Evolutionary conservation across 2,329 filamentous ascomycete species (phyloP), one percentile per base, ranked within the genome.

Genomic region (Penicillium paneum): DNA sequence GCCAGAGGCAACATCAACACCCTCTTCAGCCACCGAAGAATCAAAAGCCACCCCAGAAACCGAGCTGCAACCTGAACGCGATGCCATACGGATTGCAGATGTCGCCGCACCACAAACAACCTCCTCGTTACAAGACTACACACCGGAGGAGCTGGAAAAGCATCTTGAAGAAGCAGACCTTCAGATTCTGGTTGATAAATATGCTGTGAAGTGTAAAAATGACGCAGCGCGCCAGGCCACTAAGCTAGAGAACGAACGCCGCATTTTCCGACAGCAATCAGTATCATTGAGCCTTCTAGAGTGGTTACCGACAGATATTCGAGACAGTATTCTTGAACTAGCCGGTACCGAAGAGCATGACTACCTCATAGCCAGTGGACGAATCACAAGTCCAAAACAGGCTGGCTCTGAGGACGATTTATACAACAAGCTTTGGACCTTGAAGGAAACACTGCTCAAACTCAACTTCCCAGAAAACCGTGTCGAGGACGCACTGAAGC

Each of bases 111-210:
- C 56, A 52, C 54, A 59, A 43, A 51, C 59, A 7, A 54, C 62
- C 15, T 60, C 68, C 51, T 72, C 77, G 43, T 69, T 80, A 49
- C 76, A 83, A 51, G 76, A 82, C 28, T 75, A 93, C 60, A 90
- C 84, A 45, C 88, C 93, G 1, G 93, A 97, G 69, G 90, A 97
- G 71, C 88, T 97, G 48, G 94, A 97, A 69, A 86, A 79, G 59
- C 90, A 96, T 66, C 82, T 97, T 15, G 91, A 97, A 70, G 88
- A 91, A 65, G 88, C 91, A n/a, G 91, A 96, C 65, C 79, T 99
- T 35, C 92, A 97, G 71, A 76, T 90, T 21, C 77, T 97, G 6
- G 87, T 97, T 15, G 93, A 97, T 59, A 94, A 91, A 67, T 78
- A 93, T 72, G 87, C 87, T 0, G 76, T 83, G 38, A 96, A 93